Base-by-base conservation (phyloP, 1,284 basidiomycete genomes). In the Somion occarium region DNA sequence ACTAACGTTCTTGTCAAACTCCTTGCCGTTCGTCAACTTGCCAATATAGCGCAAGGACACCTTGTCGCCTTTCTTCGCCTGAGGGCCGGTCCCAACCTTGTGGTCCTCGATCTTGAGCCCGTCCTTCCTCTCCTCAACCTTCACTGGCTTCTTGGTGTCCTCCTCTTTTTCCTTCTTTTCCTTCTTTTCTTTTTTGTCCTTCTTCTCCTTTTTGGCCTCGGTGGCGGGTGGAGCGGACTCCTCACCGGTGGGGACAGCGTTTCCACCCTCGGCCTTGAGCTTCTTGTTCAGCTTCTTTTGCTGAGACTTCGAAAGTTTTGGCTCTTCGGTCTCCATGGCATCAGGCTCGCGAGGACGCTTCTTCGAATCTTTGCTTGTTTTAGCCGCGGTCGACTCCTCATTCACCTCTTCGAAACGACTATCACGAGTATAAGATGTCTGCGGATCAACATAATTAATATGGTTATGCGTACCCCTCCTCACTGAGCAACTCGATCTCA, bases 21-120 rank as follows among this genome's bases (percentile, higher is more conserved):
- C 68, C 67, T 89, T 92, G 59, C 93, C 93, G 65, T 88, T 85
- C 57, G 73, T 71, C 44, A 98, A 79, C 73, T 93, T 95, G 60
- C 93, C 95, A 59, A 94, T 83, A 69, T 95, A 95, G 49, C 93
- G 80, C 89, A 98, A 93, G 56, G 76, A 76, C 50, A 98, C 79
- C 52, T 76, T 84, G 72, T 88, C 84, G 42, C 95, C 95, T 51
- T 83, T 79, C 76, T 96, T 97, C 30, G 91, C 93, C 62, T 76
- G 75, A 27, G 88, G 84, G 19, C 95, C 95, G 7, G 78, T 80
- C 46, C 95, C 95, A 42, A 82, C 63, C 65, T 86, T 93, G 62
- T 77, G 69, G 67, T 97, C 95, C 61, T 80, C 75, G 59, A 93
- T 75, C 65, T 89, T 81, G 51, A 98, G 72, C 38, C 94, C 95